Base-by-base conservation (phyloP, 2,329 filamentous ascomycete genomes). In the Beauveria sp. region DNA sequence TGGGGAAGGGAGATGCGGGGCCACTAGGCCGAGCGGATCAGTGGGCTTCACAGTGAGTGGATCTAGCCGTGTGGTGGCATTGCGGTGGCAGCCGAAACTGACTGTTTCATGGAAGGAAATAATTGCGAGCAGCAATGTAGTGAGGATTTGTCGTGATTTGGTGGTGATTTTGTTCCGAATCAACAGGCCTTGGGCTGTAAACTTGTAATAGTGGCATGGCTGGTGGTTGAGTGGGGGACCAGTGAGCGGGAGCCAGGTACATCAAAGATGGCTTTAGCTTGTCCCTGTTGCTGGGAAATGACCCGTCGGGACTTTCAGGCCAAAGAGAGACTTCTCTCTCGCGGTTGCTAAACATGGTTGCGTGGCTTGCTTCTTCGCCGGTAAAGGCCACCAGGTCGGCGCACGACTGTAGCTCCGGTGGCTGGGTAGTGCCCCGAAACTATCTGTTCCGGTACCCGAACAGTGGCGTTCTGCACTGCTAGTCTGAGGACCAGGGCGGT, bases 361-460 rank as follows among this genome's bases (percentile, higher is more conserved):
- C 2, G 44, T 47, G 44, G 24, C 47, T 30, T 50, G 47, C 26
- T 16, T 22, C 20, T 14, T 41, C 20, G 43, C 43, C 3, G 5
- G 12, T 14, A 12, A 12, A 34, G 30, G 30, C 30, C 30, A 10
- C 30, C 30, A 34, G 5, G 12, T 5, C 30, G 30, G 34, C 5
- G 34, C 14, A 14, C 5, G 34, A n/a, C 9, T 30, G 40, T 22
- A 20, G 37, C 18, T 44, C 8, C n/a, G 12, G 34, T 54, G 51
- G 51, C 34, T 54, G 51, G 5, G n/a, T 26, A 9, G 26, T 7
- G 3, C 41, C 18, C 30, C 54, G 20, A 37, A 37, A 50, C 16
- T n/a, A 8, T 57, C 55, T 59, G 56, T 44, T 59, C 47, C 56
- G 56, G 56, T 59, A 59, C 56, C 56, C 56, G 56, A 34, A 30